Percentiles rank a stretch among this genome's conserved stretches.
Evolutionary conservation across 495 filamentous ascomycete genomes (phyloP).

Genomic region (Margaritispora aquatica): DNA sequence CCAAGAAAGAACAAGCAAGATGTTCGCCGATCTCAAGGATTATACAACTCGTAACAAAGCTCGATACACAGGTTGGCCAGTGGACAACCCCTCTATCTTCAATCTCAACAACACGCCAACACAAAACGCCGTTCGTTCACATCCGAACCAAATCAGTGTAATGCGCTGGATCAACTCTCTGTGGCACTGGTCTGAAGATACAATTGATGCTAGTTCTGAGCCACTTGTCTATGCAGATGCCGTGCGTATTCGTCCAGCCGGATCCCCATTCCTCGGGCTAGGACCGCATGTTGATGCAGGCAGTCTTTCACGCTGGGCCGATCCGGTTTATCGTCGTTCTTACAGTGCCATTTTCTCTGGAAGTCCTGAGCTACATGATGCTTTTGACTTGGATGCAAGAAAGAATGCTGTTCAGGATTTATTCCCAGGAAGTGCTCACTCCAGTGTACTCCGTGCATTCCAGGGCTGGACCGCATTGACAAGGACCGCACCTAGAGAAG

Average conservation of each 20-base stretch:
- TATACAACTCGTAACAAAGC: not conserved
- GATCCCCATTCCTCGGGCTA: conserved; percentile 14
- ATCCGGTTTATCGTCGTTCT: conserved; percentile 13
- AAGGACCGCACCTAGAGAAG: conserved; percentile 9
- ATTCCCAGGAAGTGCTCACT: conserved; percentile 8
- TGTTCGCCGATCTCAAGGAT: not conserved
- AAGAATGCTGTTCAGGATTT: conserved; percentile 6
- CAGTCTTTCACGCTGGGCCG: conserved; percentile 17
- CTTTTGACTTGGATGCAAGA: conserved; percentile 9
- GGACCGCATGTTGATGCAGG: conserved; percentile 17
- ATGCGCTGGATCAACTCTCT: conserved; percentile 14
- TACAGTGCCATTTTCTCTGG: conserved; percentile 18
- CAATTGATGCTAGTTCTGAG: not conserved
- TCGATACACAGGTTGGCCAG: conserved; percentile 17
- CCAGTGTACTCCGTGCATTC: conserved; percentile 16
- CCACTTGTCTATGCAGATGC: conserved; percentile 20
- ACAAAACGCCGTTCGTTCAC: conserved; percentile 18
- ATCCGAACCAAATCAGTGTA: conserved; percentile 18
- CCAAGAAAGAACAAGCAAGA: not conserved
- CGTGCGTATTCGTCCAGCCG: conserved; percentile 14
- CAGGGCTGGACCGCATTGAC: conserved; percentile 24
- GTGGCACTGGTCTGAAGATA: not conserved
- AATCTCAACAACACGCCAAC: conserved; percentile 20
- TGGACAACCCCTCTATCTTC: conserved; percentile 15
- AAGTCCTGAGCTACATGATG: conserved; percentile 11